These are phyloP conservation scores for Citrus hindsii DNA, from an alignment of 345 rosid genomes.

Conservation along the genomic window DNA sequence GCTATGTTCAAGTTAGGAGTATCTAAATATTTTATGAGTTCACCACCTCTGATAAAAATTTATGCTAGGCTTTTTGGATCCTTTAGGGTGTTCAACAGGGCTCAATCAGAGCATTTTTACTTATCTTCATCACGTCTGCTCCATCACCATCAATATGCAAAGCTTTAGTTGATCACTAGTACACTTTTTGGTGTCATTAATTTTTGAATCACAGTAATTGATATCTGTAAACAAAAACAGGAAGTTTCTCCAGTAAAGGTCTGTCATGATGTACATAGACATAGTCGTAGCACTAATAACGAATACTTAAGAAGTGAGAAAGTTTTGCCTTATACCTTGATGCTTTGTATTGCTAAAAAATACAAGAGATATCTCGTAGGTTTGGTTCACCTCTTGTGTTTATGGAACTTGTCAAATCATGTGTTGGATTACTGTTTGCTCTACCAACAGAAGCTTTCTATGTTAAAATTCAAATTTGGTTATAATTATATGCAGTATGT, in stretches of 20 bases:
- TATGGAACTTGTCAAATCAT: not conserved
- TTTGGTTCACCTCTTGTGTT: not conserved
- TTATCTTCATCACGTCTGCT: not conserved
- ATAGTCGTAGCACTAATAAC: not conserved
- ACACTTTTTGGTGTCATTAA: not conserved
- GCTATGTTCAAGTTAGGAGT: not conserved
- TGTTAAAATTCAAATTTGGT: not conserved
- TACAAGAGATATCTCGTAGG: not conserved
- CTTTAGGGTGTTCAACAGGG: not conserved
- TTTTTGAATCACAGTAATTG: not conserved
- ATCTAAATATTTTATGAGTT: not conserved
- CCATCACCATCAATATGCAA: not conserved
- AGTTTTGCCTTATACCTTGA: not conserved
- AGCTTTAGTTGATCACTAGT: not conserved
- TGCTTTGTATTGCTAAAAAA: not conserved
- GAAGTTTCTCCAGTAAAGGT: not conserved
- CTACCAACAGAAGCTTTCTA: not conserved
- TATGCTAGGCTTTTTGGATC: not conserved
- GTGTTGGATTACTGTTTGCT: not conserved
- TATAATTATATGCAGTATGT: conserved; percentile 47
- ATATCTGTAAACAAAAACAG: not conserved
- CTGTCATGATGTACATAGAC: not conserved
- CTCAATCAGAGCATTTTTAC: not conserved
- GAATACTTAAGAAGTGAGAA: not conserved
- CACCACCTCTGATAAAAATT: not conserved